These are phyloP conservation scores for Scleromitrula shiraiana DNA, from an alignment of 2,329 filamentous ascomycete species.

Conservation along the genomic window DNA sequence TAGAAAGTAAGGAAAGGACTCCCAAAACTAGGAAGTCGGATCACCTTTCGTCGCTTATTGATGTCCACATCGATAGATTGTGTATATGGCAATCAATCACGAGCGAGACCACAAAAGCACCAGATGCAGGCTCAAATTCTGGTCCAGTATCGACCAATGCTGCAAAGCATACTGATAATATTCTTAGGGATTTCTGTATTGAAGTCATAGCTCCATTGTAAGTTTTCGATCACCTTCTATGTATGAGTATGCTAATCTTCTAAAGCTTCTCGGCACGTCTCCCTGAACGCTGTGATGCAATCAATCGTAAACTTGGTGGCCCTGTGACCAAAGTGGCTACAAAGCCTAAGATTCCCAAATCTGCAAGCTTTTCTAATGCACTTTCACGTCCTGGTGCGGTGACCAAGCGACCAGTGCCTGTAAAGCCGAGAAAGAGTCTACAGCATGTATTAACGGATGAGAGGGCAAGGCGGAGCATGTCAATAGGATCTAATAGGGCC, in stretches of 20 bases:
- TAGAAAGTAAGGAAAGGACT: slow-evolving; percentile 19
- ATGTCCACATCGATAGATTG: slow-evolving; percentile 67
- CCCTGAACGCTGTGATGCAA: slow-evolving; percentile 60
- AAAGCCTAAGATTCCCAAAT: slow-evolving; percentile 41
- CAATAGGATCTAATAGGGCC: slow-evolving; percentile 47
- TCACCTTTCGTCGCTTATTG: slow-evolving; percentile 57
- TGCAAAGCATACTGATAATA: slow-evolving; percentile 39
- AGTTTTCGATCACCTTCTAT: slow-evolving; percentile 26
- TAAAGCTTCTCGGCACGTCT: slow-evolving; percentile 64
- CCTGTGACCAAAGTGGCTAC: slow-evolving; percentile 53
- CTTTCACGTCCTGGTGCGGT: slow-evolving; percentile 45
- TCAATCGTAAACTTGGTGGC: slow-evolving; percentile 71
- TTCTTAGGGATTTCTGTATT: slow-evolving; percentile 67
- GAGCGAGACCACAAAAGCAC: slow-evolving; percentile 42
- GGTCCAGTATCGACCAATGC: slow-evolving; percentile 15
- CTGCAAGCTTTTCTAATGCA: slow-evolving; percentile 32
- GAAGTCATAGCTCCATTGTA: slow-evolving; percentile 76
- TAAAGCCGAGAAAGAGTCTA: slow-evolving; percentile 43
- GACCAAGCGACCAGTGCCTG: slow-evolving; percentile 39
- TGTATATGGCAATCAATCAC: slow-evolving; percentile 80
- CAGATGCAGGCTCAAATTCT: slow-evolving; percentile 33
- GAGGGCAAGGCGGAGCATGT: slow-evolving; percentile 44
- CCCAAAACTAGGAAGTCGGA: slow-evolving; percentile 35
- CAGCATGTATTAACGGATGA: slow-evolving; percentile 57
- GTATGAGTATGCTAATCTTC: slow-evolving; percentile 29